These are phyloP conservation scores for Gossypium raimondii DNA, from an alignment of 345 rosid genomes.

Conservation along the genomic window DNA sequence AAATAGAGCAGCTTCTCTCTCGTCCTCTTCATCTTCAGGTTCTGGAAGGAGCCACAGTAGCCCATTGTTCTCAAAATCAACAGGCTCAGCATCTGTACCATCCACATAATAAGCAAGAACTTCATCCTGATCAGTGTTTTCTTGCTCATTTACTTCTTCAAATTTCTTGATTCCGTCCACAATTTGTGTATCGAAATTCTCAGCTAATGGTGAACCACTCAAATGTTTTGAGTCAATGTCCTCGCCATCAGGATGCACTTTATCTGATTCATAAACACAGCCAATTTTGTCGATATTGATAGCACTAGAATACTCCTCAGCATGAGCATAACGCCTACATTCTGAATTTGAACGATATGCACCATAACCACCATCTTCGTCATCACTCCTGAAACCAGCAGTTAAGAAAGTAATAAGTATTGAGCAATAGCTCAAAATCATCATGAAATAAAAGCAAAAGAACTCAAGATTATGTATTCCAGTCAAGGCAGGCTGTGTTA, in stretches of 20 bases:
- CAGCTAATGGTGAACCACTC: conserved; percentile 40
- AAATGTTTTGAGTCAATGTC: conserved; percentile 32
- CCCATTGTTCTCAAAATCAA: conserved; percentile 87
- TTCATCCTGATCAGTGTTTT: conserved; percentile 45
- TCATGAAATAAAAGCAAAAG: conserved; percentile 18
- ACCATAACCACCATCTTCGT: conserved; percentile 66
- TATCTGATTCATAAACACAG: conserved; percentile 36
- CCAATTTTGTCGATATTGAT: conserved; percentile 41
- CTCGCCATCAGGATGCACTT: conserved; percentile 47
- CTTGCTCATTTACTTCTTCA: conserved; percentile 34
- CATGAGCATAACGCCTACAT: conserved; percentile 41
- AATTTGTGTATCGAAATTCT: conserved; percentile 40
- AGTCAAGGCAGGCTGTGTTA: conserved; percentile 1
- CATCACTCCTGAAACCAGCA: conserved; percentile 67
- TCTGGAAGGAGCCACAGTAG: conserved; percentile 89
- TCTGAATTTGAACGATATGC: conserved; percentile 53
- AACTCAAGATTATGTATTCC: background rate
- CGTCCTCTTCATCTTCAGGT: conserved; percentile 94
- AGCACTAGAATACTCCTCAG: conserved; percentile 47
- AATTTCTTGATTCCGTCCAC: conserved; percentile 30
- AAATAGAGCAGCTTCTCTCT: conserved; percentile 67
- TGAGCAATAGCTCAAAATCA: background rate
- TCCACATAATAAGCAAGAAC: conserved; percentile 43
- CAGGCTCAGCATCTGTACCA: conserved; percentile 55
- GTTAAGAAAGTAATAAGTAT: conserved; percentile 18